phyloP scores from a whole-genome alignment of 441 rosid genomes.

The Populus hybrid region DNA sequence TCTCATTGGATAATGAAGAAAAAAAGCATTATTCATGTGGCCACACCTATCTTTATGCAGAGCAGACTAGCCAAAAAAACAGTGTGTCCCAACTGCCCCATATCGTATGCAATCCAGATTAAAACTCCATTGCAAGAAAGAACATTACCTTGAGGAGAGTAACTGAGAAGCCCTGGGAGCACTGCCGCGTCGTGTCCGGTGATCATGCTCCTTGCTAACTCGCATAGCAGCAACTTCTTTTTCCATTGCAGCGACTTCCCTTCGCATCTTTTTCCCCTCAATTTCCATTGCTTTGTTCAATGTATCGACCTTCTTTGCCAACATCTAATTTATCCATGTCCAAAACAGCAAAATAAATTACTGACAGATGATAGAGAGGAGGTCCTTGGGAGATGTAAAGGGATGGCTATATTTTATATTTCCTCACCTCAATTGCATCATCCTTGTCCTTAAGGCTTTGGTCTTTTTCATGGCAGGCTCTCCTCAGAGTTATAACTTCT shows the following conservation, averaged over 20 bases:
- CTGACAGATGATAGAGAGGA: neutral
- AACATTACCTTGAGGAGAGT: conserved; percentile 31
- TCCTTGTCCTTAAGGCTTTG: conserved; percentile 50
- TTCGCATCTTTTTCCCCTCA: conserved; percentile 49
- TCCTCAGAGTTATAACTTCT: conserved; percentile 41
- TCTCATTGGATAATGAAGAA: neutral
- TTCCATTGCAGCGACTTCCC: conserved; percentile 51
- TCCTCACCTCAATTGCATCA: conserved; percentile 47
- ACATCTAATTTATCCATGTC: conserved; percentile 31
- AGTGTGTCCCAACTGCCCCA: neutral
- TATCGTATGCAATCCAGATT: neutral
- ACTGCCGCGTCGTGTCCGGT: conserved; percentile 24
- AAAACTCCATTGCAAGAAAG: neutral
- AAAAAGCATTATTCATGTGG: neutral
- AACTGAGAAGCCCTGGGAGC: conserved; percentile 20
- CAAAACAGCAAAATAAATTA: conserved; percentile 4
- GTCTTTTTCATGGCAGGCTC: conserved; percentile 41
- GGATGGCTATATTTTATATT: neutral
- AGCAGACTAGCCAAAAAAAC: neutral
- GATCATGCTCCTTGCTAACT: conserved; percentile 37
- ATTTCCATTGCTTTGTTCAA: conserved; percentile 50
- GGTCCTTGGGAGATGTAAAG: neutral
- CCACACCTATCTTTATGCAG: neutral
- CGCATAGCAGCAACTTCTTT: conserved; percentile 51
- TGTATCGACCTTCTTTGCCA: conserved; percentile 55